phyloP scores from a whole-genome alignment of 179 eudicot genomes.

The Patellifolia procumbens region DNA sequence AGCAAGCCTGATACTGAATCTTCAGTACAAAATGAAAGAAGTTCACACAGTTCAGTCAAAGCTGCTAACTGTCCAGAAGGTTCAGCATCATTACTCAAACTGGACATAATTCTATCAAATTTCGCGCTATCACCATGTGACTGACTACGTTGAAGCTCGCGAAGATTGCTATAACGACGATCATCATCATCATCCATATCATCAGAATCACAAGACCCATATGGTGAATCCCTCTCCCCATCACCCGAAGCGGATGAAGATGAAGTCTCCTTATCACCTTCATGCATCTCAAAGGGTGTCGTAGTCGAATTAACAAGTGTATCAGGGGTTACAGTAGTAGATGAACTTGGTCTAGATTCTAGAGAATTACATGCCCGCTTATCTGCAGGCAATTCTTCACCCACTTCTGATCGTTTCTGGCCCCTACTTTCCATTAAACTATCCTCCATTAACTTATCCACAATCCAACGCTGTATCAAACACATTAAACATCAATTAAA shows the following conservation, averaged over 20 bases:
- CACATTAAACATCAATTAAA: conserved; percentile 9
- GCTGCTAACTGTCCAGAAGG: conserved; percentile 64
- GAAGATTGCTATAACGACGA: conserved; percentile 41
- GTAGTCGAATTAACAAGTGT: conserved; percentile 33
- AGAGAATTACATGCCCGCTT: conserved; percentile 80
- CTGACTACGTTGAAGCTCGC: conserved; percentile 55
- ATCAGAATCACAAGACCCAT: conserved; percentile 86
- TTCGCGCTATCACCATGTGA: conserved; percentile 53
- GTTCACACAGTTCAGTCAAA: conserved; percentile 84
- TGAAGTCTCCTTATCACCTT: conserved; percentile 78
- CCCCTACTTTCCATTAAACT: conserved; percentile 69
- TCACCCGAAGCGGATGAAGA: conserved; percentile 82
- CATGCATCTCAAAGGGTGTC: conserved; percentile 40
- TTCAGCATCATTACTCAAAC: conserved; percentile 58
- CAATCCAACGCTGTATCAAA: conserved; percentile 25
- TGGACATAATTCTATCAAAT: conserved; percentile 48
- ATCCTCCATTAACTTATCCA: conserved; percentile 29
- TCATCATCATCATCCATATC: conserved; percentile 45
- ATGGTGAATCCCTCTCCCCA: conserved; percentile 72
- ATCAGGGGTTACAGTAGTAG: conserved; percentile 57
- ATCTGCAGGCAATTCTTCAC: conserved; percentile 80
- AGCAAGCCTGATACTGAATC: conserved; percentile 54
- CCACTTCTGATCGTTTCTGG: conserved; percentile 67
- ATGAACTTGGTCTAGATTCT: conserved; percentile 73
- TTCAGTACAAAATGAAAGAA: conserved; percentile 69